These are phyloP conservation scores for Mycena venus DNA, from an alignment of 768 basidiomycete species.

Conservation along the genomic window DNA sequence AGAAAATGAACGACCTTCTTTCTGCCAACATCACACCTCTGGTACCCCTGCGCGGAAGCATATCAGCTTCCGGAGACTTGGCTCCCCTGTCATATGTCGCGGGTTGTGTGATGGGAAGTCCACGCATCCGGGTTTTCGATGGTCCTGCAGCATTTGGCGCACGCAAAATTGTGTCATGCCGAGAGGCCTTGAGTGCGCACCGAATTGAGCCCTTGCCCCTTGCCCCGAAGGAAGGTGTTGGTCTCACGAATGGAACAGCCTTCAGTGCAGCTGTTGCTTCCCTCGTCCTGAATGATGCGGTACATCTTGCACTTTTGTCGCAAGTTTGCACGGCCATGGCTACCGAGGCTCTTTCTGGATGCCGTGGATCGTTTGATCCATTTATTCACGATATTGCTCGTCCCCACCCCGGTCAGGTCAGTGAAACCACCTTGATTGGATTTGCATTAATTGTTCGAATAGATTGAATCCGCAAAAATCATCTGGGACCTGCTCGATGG, in stretches of 20 bases:
- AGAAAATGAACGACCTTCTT: constrained; percentile 83
- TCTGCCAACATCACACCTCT: constrained; percentile 80
- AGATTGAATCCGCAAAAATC: constrained; percentile 80
- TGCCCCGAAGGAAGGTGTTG: constrained; percentile 83
- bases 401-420: constrained; percentile 85
- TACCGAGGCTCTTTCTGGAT: constrained; percentile 83
- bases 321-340: constrained; percentile 88
- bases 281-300: constrained; percentile 79
- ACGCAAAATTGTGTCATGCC: constrained; percentile 66
- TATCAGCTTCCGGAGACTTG: constrained; percentile 89
- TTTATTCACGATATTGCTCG: constrained; percentile 84
- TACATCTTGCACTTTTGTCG: constrained; percentile 73
- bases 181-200: constrained; percentile 70
- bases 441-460: background rate
- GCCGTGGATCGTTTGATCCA: constrained; percentile 78
- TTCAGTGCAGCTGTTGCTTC: constrained; percentile 86
- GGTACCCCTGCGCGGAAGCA: constrained; percentile 88
- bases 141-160: constrained; percentile 62
- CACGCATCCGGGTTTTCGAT: constrained; percentile 81
- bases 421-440: constrained; percentile 27
- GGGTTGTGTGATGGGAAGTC: constrained; percentile 83
- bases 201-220: constrained; percentile 75
- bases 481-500: constrained; percentile 80
- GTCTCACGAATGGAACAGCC: constrained; percentile 88
- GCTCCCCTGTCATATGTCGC: constrained; percentile 88